Percentiles rank a stretch among this genome's conserved stretches.
Evolutionary conservation across 163 green algal genomes (phyloP).

Genomic region (Volvox carteri): DNA sequence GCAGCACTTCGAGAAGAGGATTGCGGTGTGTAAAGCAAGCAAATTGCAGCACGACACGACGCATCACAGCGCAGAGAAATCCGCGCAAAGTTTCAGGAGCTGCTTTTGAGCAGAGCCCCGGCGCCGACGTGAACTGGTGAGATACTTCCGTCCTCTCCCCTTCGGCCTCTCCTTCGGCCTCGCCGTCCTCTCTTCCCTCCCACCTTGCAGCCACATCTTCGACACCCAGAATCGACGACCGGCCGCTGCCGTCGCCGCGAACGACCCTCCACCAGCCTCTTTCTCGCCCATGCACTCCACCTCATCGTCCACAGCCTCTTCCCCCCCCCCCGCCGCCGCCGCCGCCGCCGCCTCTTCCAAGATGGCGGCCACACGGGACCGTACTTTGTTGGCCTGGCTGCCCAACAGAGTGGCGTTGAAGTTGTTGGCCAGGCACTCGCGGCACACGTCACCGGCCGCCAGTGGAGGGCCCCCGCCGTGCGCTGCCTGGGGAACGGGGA

Average conservation of each 20-base stretch:
- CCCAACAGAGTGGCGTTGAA: constrained; percentile 31
- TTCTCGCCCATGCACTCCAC: neutral
- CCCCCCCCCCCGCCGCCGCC: neutral
- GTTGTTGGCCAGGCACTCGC: constrained; percentile 65
- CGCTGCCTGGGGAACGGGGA: constrained; percentile 24
- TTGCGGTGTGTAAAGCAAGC: too few species aligned
- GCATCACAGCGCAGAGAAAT: too few species aligned
- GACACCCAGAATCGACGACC: constrained; percentile 32
- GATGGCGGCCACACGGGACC: constrained; percentile 11
- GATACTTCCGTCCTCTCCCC: too few species aligned
- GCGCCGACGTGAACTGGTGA: too few species aligned
- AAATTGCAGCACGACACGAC: too few species aligned
- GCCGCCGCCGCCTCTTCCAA: constrained; percentile 4
- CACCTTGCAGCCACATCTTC: constrained; percentile 41
- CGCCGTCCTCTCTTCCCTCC: neutral
- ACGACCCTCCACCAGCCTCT: neutral
- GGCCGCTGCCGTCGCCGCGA: neutral
- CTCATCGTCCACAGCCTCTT: neutral
- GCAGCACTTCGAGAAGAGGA: too few species aligned
- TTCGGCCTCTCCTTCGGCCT: too few species aligned
- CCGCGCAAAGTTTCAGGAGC: too few species aligned
- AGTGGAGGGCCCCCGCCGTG: constrained; percentile 73
- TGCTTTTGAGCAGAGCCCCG: too few species aligned
- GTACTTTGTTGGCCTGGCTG: constrained; percentile 23
- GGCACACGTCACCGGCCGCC: constrained; percentile 65